Percentiles rank a stretch among this genome's conserved stretches.
Conservation (phyloP, 2,329 filamentous ascomycete genomes). For the Sarocladium brachiariae region DNA sequence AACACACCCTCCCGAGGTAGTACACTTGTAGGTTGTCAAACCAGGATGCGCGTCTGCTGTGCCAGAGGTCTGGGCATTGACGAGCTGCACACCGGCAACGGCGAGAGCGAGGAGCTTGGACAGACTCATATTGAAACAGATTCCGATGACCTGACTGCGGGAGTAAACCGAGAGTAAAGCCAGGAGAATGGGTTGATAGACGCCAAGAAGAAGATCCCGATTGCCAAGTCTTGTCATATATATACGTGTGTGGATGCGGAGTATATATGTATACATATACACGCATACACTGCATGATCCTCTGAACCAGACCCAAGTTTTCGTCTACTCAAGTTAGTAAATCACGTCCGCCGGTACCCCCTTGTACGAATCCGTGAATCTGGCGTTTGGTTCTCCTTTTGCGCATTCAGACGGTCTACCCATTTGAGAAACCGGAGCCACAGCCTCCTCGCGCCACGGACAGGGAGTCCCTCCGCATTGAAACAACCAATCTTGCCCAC, state of each 20-base stretch:
- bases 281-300: too few species aligned
- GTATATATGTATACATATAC: too few species aligned
- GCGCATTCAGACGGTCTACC: too few species aligned
- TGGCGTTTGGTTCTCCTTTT: too few species aligned
- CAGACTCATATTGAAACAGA: neutral
- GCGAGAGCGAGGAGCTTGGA: neutral
- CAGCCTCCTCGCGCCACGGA: neutral
- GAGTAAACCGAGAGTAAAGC: neutral
- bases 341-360: neutral
- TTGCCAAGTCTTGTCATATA: too few species aligned
- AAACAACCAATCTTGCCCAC: neutral
- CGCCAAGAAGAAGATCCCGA: neutral
- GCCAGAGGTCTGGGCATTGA: conserved; percentile 2
- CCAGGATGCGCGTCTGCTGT: conserved; percentile 6
- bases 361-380: too few species aligned
- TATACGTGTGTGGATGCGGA: too few species aligned
- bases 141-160: neutral
- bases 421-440: neutral
- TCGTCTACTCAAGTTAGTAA: neutral
- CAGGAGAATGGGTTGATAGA: too few species aligned
- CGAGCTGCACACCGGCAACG: neutral
- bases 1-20: conserved; percentile 7
- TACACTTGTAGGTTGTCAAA: conserved; percentile 10
- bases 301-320: too few species aligned
- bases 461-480: neutral